phyloP scores from a whole-genome alignment of 1,139 yeast genomes.

The Diutina ranongensis region DNA sequence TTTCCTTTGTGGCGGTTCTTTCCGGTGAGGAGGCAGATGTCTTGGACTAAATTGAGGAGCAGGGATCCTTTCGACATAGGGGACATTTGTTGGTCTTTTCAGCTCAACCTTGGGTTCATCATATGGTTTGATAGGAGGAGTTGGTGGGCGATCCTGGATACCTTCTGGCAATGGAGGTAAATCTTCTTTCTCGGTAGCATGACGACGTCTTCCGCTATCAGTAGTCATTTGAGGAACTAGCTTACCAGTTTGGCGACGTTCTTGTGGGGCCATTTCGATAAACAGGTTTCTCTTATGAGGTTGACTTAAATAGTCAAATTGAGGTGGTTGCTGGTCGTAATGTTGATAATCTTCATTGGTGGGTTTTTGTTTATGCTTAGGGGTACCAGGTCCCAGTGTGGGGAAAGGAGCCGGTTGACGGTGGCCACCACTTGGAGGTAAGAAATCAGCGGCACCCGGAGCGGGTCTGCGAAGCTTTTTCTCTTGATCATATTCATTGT shows the following conservation, averaged over 20 bases:
- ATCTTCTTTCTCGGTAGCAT: slow-evolving; percentile 3
- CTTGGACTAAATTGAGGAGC: slow-evolving; percentile 7
- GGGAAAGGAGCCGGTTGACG: neutral
- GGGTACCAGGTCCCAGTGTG: neutral
- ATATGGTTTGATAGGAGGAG: slow-evolving; percentile 5
- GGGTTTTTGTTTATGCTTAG: neutral
- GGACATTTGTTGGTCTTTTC: slow-evolving; percentile 11
- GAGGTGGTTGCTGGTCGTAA: neutral
- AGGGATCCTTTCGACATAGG: slow-evolving; percentile 9
- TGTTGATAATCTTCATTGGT: neutral
- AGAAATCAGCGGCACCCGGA: neutral
- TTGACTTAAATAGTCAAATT: neutral
- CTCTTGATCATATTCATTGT: neutral
- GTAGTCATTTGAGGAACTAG: neutral
- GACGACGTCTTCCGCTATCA: neutral
- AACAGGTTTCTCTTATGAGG: slow-evolving; percentile 3
- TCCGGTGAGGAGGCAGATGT: slow-evolving; percentile 8
- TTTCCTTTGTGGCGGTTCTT: slow-evolving; percentile 7
- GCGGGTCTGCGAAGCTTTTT: neutral
- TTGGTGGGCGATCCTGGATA: neutral
- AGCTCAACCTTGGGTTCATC: slow-evolving; percentile 4
- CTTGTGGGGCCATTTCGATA: slow-evolving; percentile 1
- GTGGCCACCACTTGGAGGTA: neutral
- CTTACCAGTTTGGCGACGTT: neutral
- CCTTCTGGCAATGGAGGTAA: slow-evolving; percentile 7